Conservation (phyloP, 2,329 filamentous ascomycete species). For the Fusarium burgessii region DNA sequence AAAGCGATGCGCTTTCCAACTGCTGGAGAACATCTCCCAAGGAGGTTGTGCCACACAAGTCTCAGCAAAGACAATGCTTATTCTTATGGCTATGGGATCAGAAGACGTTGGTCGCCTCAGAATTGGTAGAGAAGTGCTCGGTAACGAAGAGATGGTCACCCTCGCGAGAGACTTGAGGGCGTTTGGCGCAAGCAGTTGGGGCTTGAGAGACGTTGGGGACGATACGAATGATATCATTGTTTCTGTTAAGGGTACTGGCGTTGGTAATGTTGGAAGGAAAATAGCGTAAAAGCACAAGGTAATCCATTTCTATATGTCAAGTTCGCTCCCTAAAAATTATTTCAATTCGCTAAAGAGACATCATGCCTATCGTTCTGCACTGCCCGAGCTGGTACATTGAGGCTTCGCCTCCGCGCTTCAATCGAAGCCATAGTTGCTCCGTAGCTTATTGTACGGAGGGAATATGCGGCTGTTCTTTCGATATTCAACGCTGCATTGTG, state of each 20-base stretch:
- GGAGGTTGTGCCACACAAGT: constrained; percentile 84
- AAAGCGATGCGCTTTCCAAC: constrained; percentile 86
- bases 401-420: constrained; percentile 57
- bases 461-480: constrained; percentile 62
- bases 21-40: constrained; percentile 83
- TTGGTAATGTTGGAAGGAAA: constrained; percentile 95
- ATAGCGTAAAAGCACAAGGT: constrained; percentile 65
- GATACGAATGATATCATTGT: constrained; percentile 82
- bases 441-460: constrained; percentile 67
- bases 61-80: constrained; percentile 80
- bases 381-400: constrained; percentile 36
- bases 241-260: constrained; percentile 90
- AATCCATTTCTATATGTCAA: constrained; percentile 40
- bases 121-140: constrained; percentile 84
- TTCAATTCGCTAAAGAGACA: constrained; percentile 6
- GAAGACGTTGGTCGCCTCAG: constrained; percentile 93
- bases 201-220: constrained; percentile 78
- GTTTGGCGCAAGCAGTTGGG: constrained; percentile 95
- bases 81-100: constrained; percentile 96
- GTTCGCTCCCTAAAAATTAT: not conserved
- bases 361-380: constrained; percentile 39
- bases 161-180: constrained; percentile 85
- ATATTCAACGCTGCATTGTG: constrained; percentile 60
- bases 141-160: constrained; percentile 81
- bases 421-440: constrained; percentile 65